Evolutionary conservation across 306 rosid species (phyloP), one percentile per base, ranked within the genome.

Genomic region (Quercus agrifolia): DNA sequence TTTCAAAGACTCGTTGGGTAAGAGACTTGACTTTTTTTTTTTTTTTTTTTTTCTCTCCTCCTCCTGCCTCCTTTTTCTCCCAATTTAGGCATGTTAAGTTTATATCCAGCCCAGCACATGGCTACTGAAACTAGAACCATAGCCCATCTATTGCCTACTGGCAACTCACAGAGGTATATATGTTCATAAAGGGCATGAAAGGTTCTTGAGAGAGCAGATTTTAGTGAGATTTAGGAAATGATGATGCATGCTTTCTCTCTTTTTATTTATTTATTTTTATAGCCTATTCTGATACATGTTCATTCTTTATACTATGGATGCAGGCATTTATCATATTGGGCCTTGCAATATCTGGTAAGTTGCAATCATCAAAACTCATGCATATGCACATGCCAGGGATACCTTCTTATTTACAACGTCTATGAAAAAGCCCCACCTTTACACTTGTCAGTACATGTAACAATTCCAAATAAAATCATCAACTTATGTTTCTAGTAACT

Each of bases 1-100:
- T 95, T 82, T 89, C 98, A 23, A 90, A 84, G 81, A 86, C 98
- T 70, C 96, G 92, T 75, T 93, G 94, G 99, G 99, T 95, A 86
- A 87, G 93, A 75, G 38, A 21, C 28, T 61, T 75, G 70, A 72
- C 23, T 63, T 79, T 75, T 74, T 23, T 23, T 23, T 1, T 23
- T 23, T 23, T 23, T 23, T 23, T 68, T 14, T 67, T 23, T 62
- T 80, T 57, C 46, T 38, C 46, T 41, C 12, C 11, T 38, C 11
- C 46, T 11, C 46, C 3, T 0, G 11, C 46, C 11, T 8, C 46
- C 46, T 38, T 41, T 41, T 41, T 2, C 11, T 41, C 46, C 46
- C 46, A 41, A 44, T 35, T 31, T 80, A 74, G 31, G 54, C 72
- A 56, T 73, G 76, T 81, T 71, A 30, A 18, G 54, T 64, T 13